Percentiles rank a stretch among this genome's conserved stretches.
Conservation (phyloP, 2,329 filamentous ascomycete species). For the Aspergillus udagawae region DNA sequence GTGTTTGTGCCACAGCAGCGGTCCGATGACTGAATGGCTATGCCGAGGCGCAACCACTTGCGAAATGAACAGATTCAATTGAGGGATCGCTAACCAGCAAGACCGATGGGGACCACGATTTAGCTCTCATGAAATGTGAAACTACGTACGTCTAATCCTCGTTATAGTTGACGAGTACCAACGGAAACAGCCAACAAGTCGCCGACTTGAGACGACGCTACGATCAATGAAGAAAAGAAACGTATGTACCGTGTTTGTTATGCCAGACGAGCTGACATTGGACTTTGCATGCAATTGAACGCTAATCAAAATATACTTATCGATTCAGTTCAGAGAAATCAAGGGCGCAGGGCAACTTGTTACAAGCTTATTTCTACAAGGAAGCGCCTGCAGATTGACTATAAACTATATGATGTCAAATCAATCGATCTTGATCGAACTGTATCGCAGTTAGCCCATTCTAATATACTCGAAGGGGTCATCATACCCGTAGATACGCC, state of each 20-base stretch:
- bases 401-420: background rate
- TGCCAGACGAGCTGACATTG: background rate
- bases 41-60: too few relatives aligned
- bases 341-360: background rate
- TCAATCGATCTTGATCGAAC: slow-evolving; percentile 34
- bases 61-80: too few relatives aligned
- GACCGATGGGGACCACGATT: background rate
- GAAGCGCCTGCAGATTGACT: background rate
- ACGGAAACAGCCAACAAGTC: background rate
- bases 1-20: background rate
- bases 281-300: background rate
- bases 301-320: background rate
- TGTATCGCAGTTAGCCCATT: slow-evolving; percentile 13
- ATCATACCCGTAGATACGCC: slow-evolving; percentile 73
- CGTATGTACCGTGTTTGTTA: background rate
- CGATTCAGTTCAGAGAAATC: background rate
- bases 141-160: background rate
- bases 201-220: background rate
- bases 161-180: background rate
- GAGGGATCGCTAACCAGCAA: background rate
- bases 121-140: background rate
- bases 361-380: background rate
- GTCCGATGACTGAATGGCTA: too few relatives aligned
- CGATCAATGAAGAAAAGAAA: background rate
- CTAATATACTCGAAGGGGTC: slow-evolving; percentile 22